These are phyloP conservation scores for Plasmodium ovale DNA, from an alignment of 169 alveolate species.

Conservation along the genomic window DNA sequence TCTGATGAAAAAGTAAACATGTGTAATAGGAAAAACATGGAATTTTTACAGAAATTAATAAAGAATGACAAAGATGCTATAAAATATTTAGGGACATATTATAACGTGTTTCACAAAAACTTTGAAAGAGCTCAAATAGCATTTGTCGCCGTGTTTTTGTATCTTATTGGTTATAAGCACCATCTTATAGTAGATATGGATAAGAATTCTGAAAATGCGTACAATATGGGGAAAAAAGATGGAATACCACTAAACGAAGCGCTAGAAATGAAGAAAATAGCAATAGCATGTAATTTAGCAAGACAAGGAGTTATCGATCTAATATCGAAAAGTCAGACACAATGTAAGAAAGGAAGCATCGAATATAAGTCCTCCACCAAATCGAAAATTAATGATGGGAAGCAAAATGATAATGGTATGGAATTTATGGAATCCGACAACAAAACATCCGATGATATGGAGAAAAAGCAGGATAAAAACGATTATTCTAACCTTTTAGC, in stretches of 20 bases:
- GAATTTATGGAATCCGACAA: constrained; percentile 30
- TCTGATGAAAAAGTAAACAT: neutral
- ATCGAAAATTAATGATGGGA: constrained; percentile 26
- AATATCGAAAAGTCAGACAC: constrained; percentile 68
- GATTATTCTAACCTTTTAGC: neutral
- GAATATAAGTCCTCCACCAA: constrained; percentile 18
- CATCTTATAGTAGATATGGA: neutral
- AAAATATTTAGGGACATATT: constrained; percentile 36
- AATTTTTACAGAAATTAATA: constrained; percentile 51
- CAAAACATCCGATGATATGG: constrained; percentile 7
- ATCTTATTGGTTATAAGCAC: constrained; percentile 67
- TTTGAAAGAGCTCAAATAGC: constrained; percentile 75
- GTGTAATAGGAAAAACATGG: constrained; percentile 13
- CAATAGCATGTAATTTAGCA: constrained; percentile 74
- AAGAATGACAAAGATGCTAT: constrained; percentile 64
- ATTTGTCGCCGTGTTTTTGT: constrained; percentile 70
- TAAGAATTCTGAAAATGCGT: neutral
- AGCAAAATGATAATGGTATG: constrained; percentile 35
- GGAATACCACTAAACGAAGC: constrained; percentile 18
- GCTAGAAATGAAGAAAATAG: constrained; percentile 57
- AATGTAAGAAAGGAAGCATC: constrained; percentile 18
- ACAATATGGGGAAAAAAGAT: constrained; percentile 4
- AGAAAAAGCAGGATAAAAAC: neutral
- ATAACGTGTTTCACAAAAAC: constrained; percentile 66
- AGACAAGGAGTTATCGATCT: constrained; percentile 76